phyloP scores from a whole-genome alignment of 1,284 basidiomycete species.

The Rhodotorula sp. region DNA sequence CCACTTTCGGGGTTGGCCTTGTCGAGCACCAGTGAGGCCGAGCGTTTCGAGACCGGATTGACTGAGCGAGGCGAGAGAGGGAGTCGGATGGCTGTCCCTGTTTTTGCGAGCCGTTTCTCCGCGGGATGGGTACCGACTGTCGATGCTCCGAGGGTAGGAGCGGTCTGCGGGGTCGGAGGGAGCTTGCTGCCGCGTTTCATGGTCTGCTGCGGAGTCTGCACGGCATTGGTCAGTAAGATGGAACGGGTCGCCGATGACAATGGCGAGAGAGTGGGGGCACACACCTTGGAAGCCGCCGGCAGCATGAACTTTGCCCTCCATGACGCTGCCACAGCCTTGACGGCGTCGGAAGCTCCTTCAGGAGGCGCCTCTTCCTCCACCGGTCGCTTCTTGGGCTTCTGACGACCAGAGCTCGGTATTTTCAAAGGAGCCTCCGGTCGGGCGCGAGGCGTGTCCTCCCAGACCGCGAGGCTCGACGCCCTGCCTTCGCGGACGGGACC shows the following conservation, averaged over 20 bases:
- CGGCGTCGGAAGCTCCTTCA: slow-evolving; percentile 31
- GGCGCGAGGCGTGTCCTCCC: not conserved
- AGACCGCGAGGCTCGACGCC: not conserved
- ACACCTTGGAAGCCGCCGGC: slow-evolving; percentile 8
- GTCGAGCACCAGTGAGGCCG: not conserved
- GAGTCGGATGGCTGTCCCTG: not conserved
- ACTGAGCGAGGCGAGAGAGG: slow-evolving; percentile 25
- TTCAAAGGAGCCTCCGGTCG: not conserved
- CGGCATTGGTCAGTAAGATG: not conserved
- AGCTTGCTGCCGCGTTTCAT: not conserved
- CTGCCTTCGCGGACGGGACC: not conserved
- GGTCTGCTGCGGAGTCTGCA: slow-evolving; percentile 9
- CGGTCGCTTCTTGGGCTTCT: not conserved
- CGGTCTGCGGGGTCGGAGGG: slow-evolving; percentile 5
- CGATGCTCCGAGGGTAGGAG: slow-evolving; percentile 4
- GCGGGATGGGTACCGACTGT: not conserved
- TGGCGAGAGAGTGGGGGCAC: not conserved
- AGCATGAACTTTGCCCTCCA: slow-evolving; percentile 48
- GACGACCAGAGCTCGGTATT: not conserved
- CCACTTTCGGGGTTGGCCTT: not conserved
- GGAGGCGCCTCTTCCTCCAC: not conserved
- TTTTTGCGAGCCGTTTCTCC: not conserved
- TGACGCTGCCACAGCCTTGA: slow-evolving; percentile 45
- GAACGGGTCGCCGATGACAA: not conserved
- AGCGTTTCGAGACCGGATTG: slow-evolving; percentile 1